These are phyloP conservation scores for Pythium folliculosum DNA, from an alignment of 352 stramenopile species.

Conservation along the genomic window DNA sequence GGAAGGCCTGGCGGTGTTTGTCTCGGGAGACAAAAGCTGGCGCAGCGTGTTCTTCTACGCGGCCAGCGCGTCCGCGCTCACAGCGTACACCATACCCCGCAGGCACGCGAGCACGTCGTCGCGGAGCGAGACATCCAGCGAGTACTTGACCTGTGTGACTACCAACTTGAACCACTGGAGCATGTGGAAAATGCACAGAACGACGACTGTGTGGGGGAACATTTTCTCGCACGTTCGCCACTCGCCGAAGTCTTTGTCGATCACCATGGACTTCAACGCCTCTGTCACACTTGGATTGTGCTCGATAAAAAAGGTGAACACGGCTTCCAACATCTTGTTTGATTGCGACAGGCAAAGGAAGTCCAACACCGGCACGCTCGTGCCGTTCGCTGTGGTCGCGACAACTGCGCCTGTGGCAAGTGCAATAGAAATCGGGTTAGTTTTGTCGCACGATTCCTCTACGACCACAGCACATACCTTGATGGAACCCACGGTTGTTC, in stretches of 20 bases:
- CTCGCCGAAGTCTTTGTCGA: constrained; percentile 1
- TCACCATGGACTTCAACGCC: not conserved
- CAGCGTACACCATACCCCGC: not conserved
- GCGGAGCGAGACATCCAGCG: not conserved
- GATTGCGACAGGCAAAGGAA: not conserved
- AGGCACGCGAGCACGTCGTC: not conserved
- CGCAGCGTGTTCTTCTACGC: not conserved
- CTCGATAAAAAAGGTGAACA: constrained; percentile 1
- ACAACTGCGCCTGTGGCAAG: not conserved
- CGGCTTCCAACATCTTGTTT: not conserved
- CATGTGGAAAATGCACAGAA: constrained; percentile 4
- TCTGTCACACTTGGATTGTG: not conserved
- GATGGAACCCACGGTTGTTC: not conserved
- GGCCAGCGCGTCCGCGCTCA: not conserved
- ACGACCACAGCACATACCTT: not conserved
- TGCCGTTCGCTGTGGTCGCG: not conserved
- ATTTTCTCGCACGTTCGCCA: not conserved
- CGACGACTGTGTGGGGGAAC: not conserved
- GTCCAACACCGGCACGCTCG: not conserved
- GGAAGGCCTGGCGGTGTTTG: not conserved
- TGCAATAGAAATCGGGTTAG: not conserved
- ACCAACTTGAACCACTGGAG: not conserved
- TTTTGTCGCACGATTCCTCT: no score
- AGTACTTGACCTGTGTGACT: not conserved
- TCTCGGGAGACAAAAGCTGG: not conserved